Evolutionary conservation across 495 filamentous ascomycete species (phyloP).

Genomic region (Penicillium angulare): DNA sequence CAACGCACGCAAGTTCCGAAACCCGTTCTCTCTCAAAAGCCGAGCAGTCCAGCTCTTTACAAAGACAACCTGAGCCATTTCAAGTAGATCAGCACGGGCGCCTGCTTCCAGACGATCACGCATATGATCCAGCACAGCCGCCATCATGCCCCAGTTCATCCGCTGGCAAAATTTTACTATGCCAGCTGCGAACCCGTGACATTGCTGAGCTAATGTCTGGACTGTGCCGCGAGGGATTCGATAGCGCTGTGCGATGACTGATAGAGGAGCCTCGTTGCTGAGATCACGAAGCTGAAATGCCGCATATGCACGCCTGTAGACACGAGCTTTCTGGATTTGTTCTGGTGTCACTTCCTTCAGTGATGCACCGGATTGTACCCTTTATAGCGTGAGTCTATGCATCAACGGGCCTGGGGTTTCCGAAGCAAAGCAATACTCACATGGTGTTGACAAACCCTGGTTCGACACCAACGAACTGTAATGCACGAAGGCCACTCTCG

Average conservation of each 20-base stretch:
- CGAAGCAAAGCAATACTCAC: slow-evolving; percentile 34
- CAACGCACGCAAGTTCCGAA: slow-evolving; percentile 63
- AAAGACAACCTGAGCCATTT: slow-evolving; percentile 70
- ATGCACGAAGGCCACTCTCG: slow-evolving; percentile 67
- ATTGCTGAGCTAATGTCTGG: slow-evolving; percentile 71
- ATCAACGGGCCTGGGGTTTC: not conserved
- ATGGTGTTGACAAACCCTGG: slow-evolving; percentile 70
- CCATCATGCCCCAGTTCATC: slow-evolving; percentile 74
- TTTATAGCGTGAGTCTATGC: slow-evolving; percentile 21
- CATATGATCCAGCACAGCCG: slow-evolving; percentile 76
- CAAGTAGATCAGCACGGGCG: slow-evolving; percentile 69
- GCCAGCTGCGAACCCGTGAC: slow-evolving; percentile 75
- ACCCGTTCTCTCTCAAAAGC: slow-evolving; percentile 75
- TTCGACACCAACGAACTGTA: slow-evolving; percentile 67
- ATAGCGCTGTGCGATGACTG: slow-evolving; percentile 67
- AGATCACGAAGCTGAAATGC: slow-evolving; percentile 79
- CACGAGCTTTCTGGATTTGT: slow-evolving; percentile 58
- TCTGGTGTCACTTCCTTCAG: slow-evolving; percentile 62
- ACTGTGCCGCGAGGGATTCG: slow-evolving; percentile 66
- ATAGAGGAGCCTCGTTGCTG: slow-evolving; percentile 75
- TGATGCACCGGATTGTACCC: slow-evolving; percentile 64
- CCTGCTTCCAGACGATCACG: slow-evolving; percentile 72
- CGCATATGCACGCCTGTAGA: slow-evolving; percentile 76
- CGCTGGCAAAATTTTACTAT: slow-evolving; percentile 73
- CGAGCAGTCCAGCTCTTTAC: slow-evolving; percentile 78